Base-by-base conservation (phyloP, 345 rosid genomes). In the Citrus medica region DNA sequence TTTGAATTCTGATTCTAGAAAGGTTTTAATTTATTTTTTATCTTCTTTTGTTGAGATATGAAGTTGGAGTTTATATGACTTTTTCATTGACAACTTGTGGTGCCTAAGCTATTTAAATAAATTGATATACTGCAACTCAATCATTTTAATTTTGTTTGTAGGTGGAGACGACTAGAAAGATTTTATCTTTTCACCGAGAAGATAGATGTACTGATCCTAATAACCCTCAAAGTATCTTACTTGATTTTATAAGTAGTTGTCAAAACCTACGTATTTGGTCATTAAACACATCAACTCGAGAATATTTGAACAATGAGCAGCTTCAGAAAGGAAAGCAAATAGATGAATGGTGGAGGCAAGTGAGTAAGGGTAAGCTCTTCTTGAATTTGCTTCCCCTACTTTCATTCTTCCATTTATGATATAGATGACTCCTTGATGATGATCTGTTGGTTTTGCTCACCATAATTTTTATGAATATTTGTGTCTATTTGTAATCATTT, bases 291-390 rank as follows among this genome's bases (percentile, higher is more conserved):
- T 83, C 97, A 79, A 92, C 93, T 33, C 87, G 99, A 84, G 95
- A 89, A 82, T 94, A 86, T 81, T 88, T 94, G 82, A 96, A 94
- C 80, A 91, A 83, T 78, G 98, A 96, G 76, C 97, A 96, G 75
- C 88, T 96, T 82, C 90, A 89, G 84, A 96, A 94, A 82, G 99
- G 98, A 83, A 96, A 90, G 82, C 99, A 94, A 85, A 96, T 94
- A 72, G 98, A 96, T 87, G 99, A 96, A 86, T 96, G 99, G 98
- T 94, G 98, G 99, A 90, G 89, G 84, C 94, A 88, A 82, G 93
- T 83, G 67, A 88, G 86, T 89, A 93, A 96, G 91, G 99, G 98
- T 96, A 87, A 77, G 69, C 16, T 76, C 27, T 14, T 69, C 21
- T 35, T 19, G 24, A 68, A 74, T 78, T 51, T 70, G 40, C 40